These are phyloP conservation scores for Arabidopsis thaliana DNA, from an alignment of 345 rosid genomes.

Conservation along the genomic window TAIR10.1 NC_003070.9:3037501-3038000, in stretches of 20 bases:
- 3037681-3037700: neutral
- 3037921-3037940: constrained; percentile 52
- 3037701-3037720: neutral
- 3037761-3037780: neutral
- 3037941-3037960: constrained; percentile 29
- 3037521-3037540: constrained; percentile 67
- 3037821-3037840: constrained; percentile 4
- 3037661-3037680: constrained; percentile 2
- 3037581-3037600: neutral
- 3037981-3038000: constrained; percentile 35
- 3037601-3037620: neutral
- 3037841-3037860: constrained; percentile 29
- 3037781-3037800: neutral
- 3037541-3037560: constrained; percentile 79
- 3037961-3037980: constrained; percentile 34
- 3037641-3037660: neutral
- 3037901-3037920: constrained; percentile 51
- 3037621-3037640: neutral
- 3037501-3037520: constrained; percentile 81
- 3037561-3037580: neutral
- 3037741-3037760: neutral
- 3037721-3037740: neutral
- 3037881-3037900: neutral
- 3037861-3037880: constrained; percentile 19
- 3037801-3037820: neutral